Evolutionary conservation across 2,329 filamentous ascomycete species (phyloP), one percentile per base, ranked within the genome.

Genomic region (Aureobasidium vineae): DNA sequence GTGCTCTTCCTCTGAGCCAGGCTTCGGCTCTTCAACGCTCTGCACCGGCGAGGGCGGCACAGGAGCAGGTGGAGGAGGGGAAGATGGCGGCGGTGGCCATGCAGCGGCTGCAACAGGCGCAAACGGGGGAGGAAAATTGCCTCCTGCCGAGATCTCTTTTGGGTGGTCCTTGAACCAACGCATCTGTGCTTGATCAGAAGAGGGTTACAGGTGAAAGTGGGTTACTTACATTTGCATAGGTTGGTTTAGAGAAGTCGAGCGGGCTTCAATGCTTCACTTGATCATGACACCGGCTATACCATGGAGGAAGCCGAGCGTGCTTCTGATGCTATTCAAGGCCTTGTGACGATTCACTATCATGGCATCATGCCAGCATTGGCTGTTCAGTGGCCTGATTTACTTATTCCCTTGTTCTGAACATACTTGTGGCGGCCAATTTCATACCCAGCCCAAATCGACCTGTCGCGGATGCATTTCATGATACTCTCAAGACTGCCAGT

Each of bases 121-220:
- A n/a, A 38, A 31, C 5, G 54, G 40, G 5, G 54, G 26, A 33
- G 54, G 54, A 6, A 43, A 59, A 4, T 59, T 40, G 16, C 21
- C 38, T 13, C 40, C 40, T 8, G 40, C 23, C 28, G 43, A 16
- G 16, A 59, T 59, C 54, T 59, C 54, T 16, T 59, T 45, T 0
- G 40, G 38, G 19, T 59, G 54, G 19, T 59, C 54, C 21, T 33
- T 59, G 23, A 28, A 49, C 28, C 47, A 38, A 38, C 21, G 41
- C 57, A 61, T 61, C 57, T 61, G 41, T 19, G 13, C 13, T n/a
- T 6, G 19, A n/a, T 61, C n/a, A 61, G 57, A 23, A 13, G 21
- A 11, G 26, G 3, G 15, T 21, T 5, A 7, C 11, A 33, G 10
- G 45, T 11, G 15, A 23, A 6, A 8, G 16, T 26, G 7, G 6